Conservation (phyloP, 345 rosid species). For the Sisymbrium altissimum region DNA sequence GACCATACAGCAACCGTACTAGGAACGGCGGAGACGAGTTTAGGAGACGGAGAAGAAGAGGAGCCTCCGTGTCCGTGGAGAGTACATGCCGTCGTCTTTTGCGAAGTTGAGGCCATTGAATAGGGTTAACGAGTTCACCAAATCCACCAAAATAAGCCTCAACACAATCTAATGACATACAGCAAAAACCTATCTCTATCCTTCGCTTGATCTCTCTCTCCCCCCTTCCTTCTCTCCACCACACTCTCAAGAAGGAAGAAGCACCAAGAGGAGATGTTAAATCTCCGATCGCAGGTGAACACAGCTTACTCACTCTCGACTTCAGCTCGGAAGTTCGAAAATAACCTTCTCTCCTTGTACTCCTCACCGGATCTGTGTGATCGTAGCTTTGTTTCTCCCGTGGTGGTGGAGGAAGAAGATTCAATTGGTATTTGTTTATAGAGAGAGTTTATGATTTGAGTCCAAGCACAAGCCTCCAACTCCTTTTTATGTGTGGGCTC, state of each 20-base stretch:
- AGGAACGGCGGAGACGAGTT: constrained; percentile 33
- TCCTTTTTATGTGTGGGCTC: no score
- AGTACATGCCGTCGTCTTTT: constrained; percentile 66
- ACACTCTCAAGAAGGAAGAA: not conserved
- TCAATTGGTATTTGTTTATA: no score
- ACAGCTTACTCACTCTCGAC: not conserved
- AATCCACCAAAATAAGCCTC: constrained; percentile 70
- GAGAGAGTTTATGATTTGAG: no score
- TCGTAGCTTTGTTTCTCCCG: not conserved
- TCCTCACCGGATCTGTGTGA: constrained; percentile 19
- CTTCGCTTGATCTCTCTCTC: constrained; percentile 26
- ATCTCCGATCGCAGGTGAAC: not conserved
- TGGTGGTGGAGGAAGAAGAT: constrained; percentile 22
- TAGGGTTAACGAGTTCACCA: constrained; percentile 77
- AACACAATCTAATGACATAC: constrained; percentile 87
- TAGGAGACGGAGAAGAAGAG: constrained; percentile 38
- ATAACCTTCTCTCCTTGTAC: not conserved
- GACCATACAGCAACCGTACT: constrained; percentile 35
- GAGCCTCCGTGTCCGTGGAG: not conserved
- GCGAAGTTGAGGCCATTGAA: constrained; percentile 95
- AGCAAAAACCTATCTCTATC: constrained; percentile 51
- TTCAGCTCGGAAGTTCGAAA: not conserved
- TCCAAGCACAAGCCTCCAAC: no score
- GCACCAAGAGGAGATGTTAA: not conserved
- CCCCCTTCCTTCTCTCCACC: constrained; percentile 15